Evolutionary conservation across 495 filamentous ascomycete genomes (phyloP), one percentile per base, ranked within the genome.

Genomic region (Podospora appendiculata): DNA sequence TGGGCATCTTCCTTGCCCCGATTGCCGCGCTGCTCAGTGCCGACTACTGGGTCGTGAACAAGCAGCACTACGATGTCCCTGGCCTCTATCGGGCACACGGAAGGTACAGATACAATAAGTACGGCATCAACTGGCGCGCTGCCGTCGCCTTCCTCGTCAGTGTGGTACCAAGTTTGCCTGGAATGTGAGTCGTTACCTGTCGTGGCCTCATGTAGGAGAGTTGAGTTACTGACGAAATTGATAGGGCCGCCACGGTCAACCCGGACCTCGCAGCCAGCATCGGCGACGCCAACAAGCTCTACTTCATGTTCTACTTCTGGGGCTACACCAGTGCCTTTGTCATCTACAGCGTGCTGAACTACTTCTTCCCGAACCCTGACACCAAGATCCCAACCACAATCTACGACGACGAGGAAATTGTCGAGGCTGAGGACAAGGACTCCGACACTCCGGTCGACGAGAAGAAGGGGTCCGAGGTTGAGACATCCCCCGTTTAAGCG

Each of bases 1-100:
- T 72, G 8, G 70, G 67, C 14, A 71, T 73, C 52, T 75, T 73
- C 63, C 62, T 75, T 7, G 70, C 70, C 13, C 72, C 72, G 7
- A 72, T 79, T 48, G 71, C 74, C 3, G 74, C 71, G 17, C 72
- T 79, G 53, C 61, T 76, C 33, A 68, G 67, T 46, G 68, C 68
- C 42, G 77, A 80, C 54, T 80, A 70, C 58, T 80, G 71, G 67
- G 43, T 79, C 13, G 63, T 74, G 32, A 73, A 76, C 48, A 60
- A 63, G 43, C 60, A 65, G 32, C 68, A 71, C 33, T 57, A 72
- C 44, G 70, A 78, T 43, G 70, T 79, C 3, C 73, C 73, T 5
- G 61, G 52, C 14, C 58, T 71, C n/a, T 72, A 73, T 54, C 61
- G 62, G 4, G 51, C 61, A 0, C 63, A 66, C 32, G 68, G 70